phyloP scores from a whole-genome alignment of 78 protist genomes.

The Diacronema lutheri region DNA sequence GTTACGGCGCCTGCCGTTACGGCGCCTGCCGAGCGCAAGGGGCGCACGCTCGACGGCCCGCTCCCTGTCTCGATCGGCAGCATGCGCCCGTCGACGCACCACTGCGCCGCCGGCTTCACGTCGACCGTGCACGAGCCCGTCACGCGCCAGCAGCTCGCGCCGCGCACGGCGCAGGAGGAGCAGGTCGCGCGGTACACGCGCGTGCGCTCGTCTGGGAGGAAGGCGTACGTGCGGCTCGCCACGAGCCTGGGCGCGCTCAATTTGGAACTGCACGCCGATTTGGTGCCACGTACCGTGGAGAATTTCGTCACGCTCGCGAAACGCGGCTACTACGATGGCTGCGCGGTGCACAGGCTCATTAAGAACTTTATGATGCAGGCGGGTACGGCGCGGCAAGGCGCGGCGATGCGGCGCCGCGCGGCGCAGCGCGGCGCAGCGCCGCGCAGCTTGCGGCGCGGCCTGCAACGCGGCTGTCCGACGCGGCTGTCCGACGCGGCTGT shows the following conservation, averaged over 20 bases:
- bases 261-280: slow-evolving; percentile 17
- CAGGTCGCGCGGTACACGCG: not conserved
- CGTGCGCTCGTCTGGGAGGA: not conserved
- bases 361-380: slow-evolving; percentile 44
- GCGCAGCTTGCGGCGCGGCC: too few relatives aligned
- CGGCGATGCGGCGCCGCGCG: too few relatives aligned
- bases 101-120: not conserved
- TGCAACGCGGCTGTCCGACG: too few relatives aligned
- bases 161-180: not conserved
- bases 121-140: not conserved
- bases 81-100: not conserved
- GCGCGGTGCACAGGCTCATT: slow-evolving; percentile 28
- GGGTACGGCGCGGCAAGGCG: not conserved
- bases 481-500: too few relatives aligned
- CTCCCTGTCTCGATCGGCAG: too few relatives aligned
- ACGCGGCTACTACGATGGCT: slow-evolving; percentile 33
- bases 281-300: slow-evolving; percentile 36
- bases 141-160: not conserved
- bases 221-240: slow-evolving; percentile 4
- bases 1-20: too few relatives aligned
- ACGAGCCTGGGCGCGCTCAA: slow-evolving; percentile 16
- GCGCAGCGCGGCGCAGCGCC: too few relatives aligned
- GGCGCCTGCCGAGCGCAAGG: too few relatives aligned
- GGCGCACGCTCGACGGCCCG: too few relatives aligned
- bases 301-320: slow-evolving; percentile 6